Base-by-base conservation (phyloP, 176 grass and related monocot genomes). In the Avena atlantica region DNA sequence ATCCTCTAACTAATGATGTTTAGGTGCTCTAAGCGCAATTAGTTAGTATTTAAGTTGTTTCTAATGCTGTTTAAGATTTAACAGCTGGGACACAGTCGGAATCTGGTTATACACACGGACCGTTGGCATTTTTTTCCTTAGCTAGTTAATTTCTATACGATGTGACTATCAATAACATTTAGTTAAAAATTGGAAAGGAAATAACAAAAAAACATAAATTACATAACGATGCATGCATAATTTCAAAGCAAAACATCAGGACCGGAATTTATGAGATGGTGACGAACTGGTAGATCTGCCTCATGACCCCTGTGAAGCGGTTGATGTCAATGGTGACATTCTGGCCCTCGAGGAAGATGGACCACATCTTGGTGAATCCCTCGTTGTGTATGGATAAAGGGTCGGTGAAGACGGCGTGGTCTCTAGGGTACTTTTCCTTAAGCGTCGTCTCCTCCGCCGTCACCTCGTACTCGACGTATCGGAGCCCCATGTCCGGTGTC, bases 381-480 rank as follows among this genome's bases (percentile, higher is more conserved):
- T 29, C 21, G 14, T 80, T 87, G 12, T 89, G 84, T 24, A 97
- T 91, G 55, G 95, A 63, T 0, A 0, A 89, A 2, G 73, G 90
- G 89, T 94, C 90, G 0, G 89, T 81, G 74, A 97, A 94, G 55
- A 94, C 85, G 1, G 86, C 70, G 62, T 94, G 86, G 8, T 92
- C 90, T 52, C 84, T 89, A 0, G 88, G 84, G 78, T 97, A 94
- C 34, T 8, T 56, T 8, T 97, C 78, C 31, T 78, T 89, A 27
- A 97, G 90, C 14, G 88, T 94, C 12, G 92, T 97, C 85, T 97
- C 95, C 8, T 94, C 84, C 1, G 89, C 86, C 9, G 69, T 76
- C 8, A 77, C 92, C 89, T 94, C 91, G 70, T 97, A 97, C 10
- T 97, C 89, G 57, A 90, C 85, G 71, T 97, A 97, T 5, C 63